Evolutionary conservation across 73 alveolate species (phyloP), one percentile per base, ranked within the genome.

Genomic region (Uronychia binucleata): DNA sequence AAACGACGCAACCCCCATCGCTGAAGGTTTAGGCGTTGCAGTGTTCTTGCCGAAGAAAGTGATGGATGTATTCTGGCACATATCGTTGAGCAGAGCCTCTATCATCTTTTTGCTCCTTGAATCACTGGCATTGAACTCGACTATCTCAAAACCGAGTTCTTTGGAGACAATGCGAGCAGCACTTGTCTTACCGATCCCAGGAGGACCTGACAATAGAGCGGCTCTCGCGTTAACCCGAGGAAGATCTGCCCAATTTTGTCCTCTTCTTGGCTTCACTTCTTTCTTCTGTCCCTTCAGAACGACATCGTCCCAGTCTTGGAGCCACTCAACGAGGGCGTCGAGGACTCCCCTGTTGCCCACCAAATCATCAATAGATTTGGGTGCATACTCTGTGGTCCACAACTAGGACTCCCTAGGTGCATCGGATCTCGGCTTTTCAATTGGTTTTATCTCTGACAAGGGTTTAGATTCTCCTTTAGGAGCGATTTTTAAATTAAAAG

Each of bases 261-360:
- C 97, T 76, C 87, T 90, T 75, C 80, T 90, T 0, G 98, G 89
- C 57, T 88, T 82, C 0, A 84, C 81, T 80, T 90, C 88, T 88
- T 97, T 97, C 84, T 91, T 95, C 30, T 83, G 84, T 30, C 98
- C 98, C 0, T 82, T 90, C 28, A 95, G 32, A 25, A 92, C 95
- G 26, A 97, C 99, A 80, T 94, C 96, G 13, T 97, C 97, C 99
- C 99, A 97, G 88, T 95, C 98, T 33, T 80, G 93, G 31, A 97
- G 92, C 99, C 99, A 97, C 1, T 90, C 91, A 28, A 87, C 74
- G 82, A 97, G 86, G 75, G 82, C 83, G 74, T 83, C 83, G 25
- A 96, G 87, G 76, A 58, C 87, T 13, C 95, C 58, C 77, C 86
- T 90, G 87, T 97, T 97, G 35, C 98, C 99, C 14, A 97, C 86